phyloP scores from a whole-genome alignment of 2,329 filamentous ascomycete genomes.

The Trichoderma sp. region DNA sequence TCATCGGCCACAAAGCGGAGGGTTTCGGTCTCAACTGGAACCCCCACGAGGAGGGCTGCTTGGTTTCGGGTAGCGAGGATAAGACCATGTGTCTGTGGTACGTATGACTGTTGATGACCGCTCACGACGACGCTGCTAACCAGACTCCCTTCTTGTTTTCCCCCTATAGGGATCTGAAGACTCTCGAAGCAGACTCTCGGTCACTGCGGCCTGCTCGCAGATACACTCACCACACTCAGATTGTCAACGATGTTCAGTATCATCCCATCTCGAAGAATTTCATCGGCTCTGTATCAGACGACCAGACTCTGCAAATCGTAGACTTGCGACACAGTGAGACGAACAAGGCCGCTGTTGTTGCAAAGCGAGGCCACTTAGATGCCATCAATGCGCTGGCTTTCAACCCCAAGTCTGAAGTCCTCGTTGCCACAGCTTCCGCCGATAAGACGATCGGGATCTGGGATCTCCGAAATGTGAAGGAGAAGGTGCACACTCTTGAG shows the following conservation, averaged over 20 bases:
- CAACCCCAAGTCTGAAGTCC: conserved; percentile 84
- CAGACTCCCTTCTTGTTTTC: conserved; percentile 23
- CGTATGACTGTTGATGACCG: conserved; percentile 26
- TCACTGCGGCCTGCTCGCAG: conserved; percentile 67
- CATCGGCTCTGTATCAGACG: conserved; percentile 92
- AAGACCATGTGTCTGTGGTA: conserved; percentile 88
- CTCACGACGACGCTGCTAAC: conserved; percentile 5
- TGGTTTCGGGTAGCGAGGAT: conserved; percentile 91
- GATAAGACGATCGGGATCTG: conserved; percentile 95
- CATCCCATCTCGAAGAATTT: conserved; percentile 81
- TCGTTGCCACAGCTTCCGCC: conserved; percentile 88
- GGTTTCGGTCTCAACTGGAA: conserved; percentile 94
- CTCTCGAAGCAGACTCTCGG: conserved; percentile 66
- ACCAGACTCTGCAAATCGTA: conserved; percentile 87
- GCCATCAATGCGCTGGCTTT: conserved; percentile 96
- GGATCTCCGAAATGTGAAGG: conserved; percentile 88
- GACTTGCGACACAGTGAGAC: conserved; percentile 71
- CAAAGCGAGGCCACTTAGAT: conserved; percentile 74
- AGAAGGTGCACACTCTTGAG: conserved; percentile 85
- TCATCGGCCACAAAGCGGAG: conserved; percentile 81
- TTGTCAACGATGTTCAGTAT: conserved; percentile 96
- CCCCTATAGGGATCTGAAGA: conserved; percentile 73
- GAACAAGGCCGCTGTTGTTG: conserved; percentile 65
- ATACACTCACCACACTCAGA: conserved; percentile 83
- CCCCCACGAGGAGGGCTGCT: conserved; percentile 73